phyloP scores from a whole-genome alignment of 192 early-diverging fungal genomes.

The Jimgerdemannia flammicorona region DNA sequence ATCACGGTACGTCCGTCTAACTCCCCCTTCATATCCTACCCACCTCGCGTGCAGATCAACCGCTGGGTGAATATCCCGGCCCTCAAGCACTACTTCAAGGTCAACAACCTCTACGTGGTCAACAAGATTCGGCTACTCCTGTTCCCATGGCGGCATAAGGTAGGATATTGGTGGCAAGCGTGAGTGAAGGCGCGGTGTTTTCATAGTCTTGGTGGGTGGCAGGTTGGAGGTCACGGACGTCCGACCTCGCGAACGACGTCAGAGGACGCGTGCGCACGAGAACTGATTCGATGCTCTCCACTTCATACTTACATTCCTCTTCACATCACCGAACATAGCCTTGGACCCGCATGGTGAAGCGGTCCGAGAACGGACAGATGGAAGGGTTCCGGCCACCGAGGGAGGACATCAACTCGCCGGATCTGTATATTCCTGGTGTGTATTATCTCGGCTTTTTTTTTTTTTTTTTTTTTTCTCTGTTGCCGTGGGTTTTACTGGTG shows the following conservation, averaged over 20 bases:
- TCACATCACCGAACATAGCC: conserved; percentile 28
- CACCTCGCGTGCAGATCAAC: conserved; percentile 50
- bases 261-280: too few species aligned
- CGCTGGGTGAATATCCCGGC: conserved; percentile 83
- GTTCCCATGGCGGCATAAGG: conserved; percentile 88
- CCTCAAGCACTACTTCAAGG: conserved; percentile 92
- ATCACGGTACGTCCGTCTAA: not conserved
- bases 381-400: conserved; percentile 78
- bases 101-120: conserved; percentile 91
- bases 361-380: conserved; percentile 77
- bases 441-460: not conserved
- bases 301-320: too few species aligned
- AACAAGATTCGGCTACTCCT: conserved; percentile 80
- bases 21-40: not conserved
- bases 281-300: not conserved
- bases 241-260: too few species aligned
- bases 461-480: too few species aligned
- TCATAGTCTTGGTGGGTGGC: too few species aligned
- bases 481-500: too few species aligned
- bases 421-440: conserved; percentile 89
- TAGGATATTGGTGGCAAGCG: conserved; percentile 21
- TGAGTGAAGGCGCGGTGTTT: not conserved
- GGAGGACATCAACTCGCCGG: conserved; percentile 92
- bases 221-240: too few species aligned
- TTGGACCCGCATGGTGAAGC: conserved; percentile 74